phyloP scores from a whole-genome alignment of 108 stramenopile genomes.

The Parmales sp. region DNA sequence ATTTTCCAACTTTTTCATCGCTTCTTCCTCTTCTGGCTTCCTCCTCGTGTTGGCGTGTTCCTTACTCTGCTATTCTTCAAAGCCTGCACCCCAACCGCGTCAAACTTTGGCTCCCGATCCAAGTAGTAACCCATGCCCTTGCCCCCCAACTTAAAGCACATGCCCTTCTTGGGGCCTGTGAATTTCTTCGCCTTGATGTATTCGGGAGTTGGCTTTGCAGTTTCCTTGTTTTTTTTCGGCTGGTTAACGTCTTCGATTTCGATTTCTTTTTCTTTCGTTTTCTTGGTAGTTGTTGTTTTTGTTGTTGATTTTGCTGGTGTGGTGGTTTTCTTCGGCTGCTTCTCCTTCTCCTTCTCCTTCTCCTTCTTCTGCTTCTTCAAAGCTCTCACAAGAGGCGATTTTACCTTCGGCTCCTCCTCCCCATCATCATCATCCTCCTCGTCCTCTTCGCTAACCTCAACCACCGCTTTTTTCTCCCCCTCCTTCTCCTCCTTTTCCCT shows the following conservation, averaged over 20 bases:
- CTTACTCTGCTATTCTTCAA: too few relatives aligned
- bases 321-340: conserved; percentile 13
- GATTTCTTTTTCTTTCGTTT: conserved; percentile 14
- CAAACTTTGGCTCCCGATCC: conserved; percentile 54
- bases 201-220: background rate
- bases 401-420: conserved; percentile 14
- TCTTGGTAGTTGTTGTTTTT: conserved; percentile 13
- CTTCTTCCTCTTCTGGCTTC: too few relatives aligned
- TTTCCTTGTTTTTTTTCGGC: background rate
- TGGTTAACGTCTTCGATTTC: conserved; percentile 18
- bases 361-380: conserved; percentile 52
- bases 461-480: conserved; percentile 6
- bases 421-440: conserved; percentile 15
- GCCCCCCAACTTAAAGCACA: conserved; percentile 53
- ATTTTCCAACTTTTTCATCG: too few relatives aligned
- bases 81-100: too few relatives aligned
- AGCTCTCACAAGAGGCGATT: conserved; percentile 55
- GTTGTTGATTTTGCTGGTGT: background rate
- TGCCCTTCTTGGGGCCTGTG: conserved; percentile 56
- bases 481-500: conserved; percentile 20
- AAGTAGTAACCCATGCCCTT: conserved; percentile 67
- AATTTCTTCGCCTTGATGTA: conserved; percentile 40
- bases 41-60: too few relatives aligned
- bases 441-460: conserved; percentile 1
- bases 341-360: conserved; percentile 10